Evolutionary conservation across 2,329 filamentous ascomycete species (phyloP), one percentile per base, ranked within the genome.

Genomic region (Paecilomyces formosus): DNA sequence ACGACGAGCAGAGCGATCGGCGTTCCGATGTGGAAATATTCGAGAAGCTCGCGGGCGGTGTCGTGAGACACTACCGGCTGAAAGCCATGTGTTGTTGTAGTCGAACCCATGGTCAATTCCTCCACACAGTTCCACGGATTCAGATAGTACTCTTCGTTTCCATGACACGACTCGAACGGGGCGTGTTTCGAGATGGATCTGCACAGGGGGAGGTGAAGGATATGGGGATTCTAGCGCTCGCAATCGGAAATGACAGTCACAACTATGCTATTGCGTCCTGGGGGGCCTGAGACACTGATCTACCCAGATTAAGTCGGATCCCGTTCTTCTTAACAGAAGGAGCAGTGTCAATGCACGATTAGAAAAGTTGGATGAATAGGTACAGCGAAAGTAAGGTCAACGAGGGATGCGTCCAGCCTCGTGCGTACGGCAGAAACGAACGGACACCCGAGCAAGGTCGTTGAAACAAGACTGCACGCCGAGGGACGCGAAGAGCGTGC

Each of bases 1-100:
- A 88, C 80, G 65, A 84, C 63, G 57, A 89, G 78, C 60, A 89
- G 76, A 58, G 87, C 71, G 65, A 88, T 82, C 12, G 87, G 86
- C 64, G 85, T 88, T 64, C 81, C 76, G 69, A 80, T 83, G 67
- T 84, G 83, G 59, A 83, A 69, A 64, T 77, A 75, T 55, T 70
- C 72, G 61, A 83, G 69, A 61, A 80, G 69, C 54, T 66, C 68
- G 55, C 74, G 74, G 61, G 77, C 76, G 57, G 74, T 72, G 49
- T 73, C 45, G 57, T 51, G 30, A 26, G 53, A 31, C 24, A 61
- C 52, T 18, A 60, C 54, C 15, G 60, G 54, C 56, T 45, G 50
- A 28, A 55, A 52, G 58, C 62, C 61, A 33, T 56, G 57, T 13
- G 39, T 49, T 39, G 35, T 51, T 35, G 33, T 49, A 39, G 54